phyloP scores from a whole-genome alignment of 306 rosid species.

The Phaseolus lunatus region DNA sequence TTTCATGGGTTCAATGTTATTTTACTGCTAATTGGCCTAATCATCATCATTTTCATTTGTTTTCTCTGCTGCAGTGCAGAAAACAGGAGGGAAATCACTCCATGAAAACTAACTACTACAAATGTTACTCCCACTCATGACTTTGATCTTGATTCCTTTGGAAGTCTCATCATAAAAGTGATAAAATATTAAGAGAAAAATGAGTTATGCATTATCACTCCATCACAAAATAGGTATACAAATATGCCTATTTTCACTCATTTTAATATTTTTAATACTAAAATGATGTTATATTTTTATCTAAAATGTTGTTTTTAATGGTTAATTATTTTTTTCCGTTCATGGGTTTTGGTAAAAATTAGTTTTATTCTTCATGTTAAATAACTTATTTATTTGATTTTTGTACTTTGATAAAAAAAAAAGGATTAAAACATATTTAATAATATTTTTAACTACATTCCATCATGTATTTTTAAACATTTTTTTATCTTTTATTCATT shows the following conservation, averaged over 20 bases:
- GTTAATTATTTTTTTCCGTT: too few species aligned
- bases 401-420: too few species aligned
- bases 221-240: neutral
- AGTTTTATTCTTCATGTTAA: too few species aligned
- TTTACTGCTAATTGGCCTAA: conserved; percentile 30
- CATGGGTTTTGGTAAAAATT: too few species aligned
- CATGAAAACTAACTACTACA: neutral
- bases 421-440: too few species aligned
- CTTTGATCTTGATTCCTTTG: conserved; percentile 34
- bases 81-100: neutral
- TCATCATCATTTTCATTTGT: conserved; percentile 18
- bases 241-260: neutral
- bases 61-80: neutral
- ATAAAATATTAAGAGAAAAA: neutral
- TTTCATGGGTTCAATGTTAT: conserved; percentile 38
- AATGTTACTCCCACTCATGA: conserved; percentile 8
- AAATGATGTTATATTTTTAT: neutral
- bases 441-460: neutral
- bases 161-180: neutral
- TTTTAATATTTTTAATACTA: neutral
- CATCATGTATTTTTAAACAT: neutral
- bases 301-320: neutral
- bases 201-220: too few species aligned
- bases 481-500: neutral
- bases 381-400: too few species aligned